A percentile compares a stretch with the other conserved stretches of the same genome.
Evolutionary conservation across 148 eudicot genomes (phyloP).

Genomic region (Diospyros lotus): DNA sequence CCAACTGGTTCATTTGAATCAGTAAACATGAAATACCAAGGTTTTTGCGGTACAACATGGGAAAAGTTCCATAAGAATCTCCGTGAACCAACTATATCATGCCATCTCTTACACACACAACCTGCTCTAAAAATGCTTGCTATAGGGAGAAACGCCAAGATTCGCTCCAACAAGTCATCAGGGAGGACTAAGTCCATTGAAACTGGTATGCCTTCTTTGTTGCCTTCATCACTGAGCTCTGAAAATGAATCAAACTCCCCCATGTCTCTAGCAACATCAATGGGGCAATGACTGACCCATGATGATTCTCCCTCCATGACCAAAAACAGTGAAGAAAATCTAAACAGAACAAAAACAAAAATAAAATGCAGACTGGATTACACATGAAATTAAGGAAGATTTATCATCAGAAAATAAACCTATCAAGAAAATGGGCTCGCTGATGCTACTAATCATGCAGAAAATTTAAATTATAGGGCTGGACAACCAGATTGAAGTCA

Average conservation of each 20-base stretch:
- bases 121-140: slow-evolving; percentile 23
- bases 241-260: slow-evolving; percentile 8
- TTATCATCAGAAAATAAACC: not conserved
- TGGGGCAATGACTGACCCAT: slow-evolving; percentile 51
- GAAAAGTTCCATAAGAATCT: slow-evolving; percentile 13
- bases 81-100: slow-evolving; percentile 25
- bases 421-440: not conserved
- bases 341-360: not conserved
- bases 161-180: slow-evolving; percentile 34
- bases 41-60: slow-evolving; percentile 16
- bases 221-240: not conserved
- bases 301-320: slow-evolving; percentile 62
- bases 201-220: slow-evolving; percentile 10
- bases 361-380: not conserved
- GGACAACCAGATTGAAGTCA: slow-evolving; percentile 5
- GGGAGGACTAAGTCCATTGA: slow-evolving; percentile 34
- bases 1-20: slow-evolving; percentile 27
- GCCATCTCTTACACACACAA: slow-evolving; percentile 46
- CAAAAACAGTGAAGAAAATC: slow-evolving; percentile 10
- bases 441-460: slow-evolving; percentile 4
- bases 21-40: slow-evolving; percentile 54
- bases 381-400: not conserved
- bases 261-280: slow-evolving; percentile 12
- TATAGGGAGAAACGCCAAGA: slow-evolving; percentile 34
- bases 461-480: not conserved